Evolutionary conservation across 495 filamentous ascomycete genomes (phyloP).

Genomic region (Annulohypoxylon nitens): DNA sequence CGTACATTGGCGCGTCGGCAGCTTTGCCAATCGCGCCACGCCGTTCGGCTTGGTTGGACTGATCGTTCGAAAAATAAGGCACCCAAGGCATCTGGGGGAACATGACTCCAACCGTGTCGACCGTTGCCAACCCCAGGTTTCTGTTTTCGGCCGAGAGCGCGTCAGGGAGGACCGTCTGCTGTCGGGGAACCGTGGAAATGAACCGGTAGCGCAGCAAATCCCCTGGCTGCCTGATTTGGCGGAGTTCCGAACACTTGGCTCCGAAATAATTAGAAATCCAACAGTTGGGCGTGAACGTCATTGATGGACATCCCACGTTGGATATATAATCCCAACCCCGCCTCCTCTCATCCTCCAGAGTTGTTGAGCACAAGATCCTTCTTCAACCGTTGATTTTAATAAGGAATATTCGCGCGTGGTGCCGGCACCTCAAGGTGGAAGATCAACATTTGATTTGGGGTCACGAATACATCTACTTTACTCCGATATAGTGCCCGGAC

Average conservation of each 20-base stretch:
- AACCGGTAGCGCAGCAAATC: slow-evolving; percentile 26
- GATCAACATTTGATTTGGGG: background rate
- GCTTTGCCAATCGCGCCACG: background rate
- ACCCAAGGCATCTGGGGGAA: background rate
- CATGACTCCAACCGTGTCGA: background rate
- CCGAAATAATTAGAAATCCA: slow-evolving; percentile 24
- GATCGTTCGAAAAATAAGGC: slow-evolving; percentile 14
- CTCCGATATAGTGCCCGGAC: slow-evolving; percentile 30
- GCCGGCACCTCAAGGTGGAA: slow-evolving; percentile 5
- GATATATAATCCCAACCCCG: slow-evolving; percentile 1
- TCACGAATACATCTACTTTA: slow-evolving; percentile 8
- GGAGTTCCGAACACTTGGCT: slow-evolving; percentile 31
- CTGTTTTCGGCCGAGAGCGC: slow-evolving; percentile 23
- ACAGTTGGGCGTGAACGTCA: slow-evolving; percentile 22
- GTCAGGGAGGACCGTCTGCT: background rate
- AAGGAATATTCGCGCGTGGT: background rate
- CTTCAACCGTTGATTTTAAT: background rate
- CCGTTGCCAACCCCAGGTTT: background rate
- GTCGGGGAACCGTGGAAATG: slow-evolving; percentile 19
- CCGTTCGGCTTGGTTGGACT: background rate
- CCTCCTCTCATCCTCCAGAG: background rate
- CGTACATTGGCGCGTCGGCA: slow-evolving; percentile 15
- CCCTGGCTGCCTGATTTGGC: slow-evolving; percentile 9
- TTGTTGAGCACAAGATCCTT: background rate
- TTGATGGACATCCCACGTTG: background rate